Evolutionary conservation across 352 stramenopile species (phyloP).

Genomic region (Globisporangium paroecandrum): DNA sequence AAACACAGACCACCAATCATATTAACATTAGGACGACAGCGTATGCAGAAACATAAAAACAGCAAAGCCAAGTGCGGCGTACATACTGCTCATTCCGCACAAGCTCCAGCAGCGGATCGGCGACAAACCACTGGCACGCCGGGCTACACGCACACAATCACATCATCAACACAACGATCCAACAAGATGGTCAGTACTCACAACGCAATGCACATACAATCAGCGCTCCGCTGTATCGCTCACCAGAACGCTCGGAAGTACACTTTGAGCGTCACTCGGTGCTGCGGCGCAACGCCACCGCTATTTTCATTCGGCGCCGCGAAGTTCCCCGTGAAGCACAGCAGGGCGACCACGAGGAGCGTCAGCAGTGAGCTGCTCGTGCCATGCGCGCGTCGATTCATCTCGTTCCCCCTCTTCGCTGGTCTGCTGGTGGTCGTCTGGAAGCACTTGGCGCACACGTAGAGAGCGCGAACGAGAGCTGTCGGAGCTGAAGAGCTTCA

Average conservation of each 20-base stretch:
- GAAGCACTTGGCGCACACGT: neutral
- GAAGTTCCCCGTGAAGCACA: neutral
- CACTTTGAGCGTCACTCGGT: conserved; percentile 59
- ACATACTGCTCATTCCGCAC: conserved; percentile 58
- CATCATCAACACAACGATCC: neutral
- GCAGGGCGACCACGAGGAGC: conserved; percentile 1
- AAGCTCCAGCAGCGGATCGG: conserved; percentile 66
- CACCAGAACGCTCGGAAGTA: conserved; percentile 80
- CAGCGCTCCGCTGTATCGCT: neutral
- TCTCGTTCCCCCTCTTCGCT: neutral
- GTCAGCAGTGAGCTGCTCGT: conserved; percentile 4
- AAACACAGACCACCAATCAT: neutral
- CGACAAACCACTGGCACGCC: conserved; percentile 81
- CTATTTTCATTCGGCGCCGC: conserved; percentile 3
- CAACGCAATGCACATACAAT: neutral
- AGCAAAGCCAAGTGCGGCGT: neutral
- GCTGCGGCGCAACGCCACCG: conserved; percentile 25
- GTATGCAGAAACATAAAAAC: neutral
- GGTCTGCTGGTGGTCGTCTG: neutral
- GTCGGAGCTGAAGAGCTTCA: neutral
- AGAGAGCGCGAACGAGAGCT: conserved; percentile 1
- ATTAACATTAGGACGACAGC: neutral
- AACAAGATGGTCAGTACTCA: neutral
- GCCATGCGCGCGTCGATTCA: neutral
- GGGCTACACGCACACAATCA: conserved; percentile 29